These are phyloP conservation scores for Globisporangium viniferum DNA, from an alignment of 352 stramenopile species.

Conservation along the genomic window DNA sequence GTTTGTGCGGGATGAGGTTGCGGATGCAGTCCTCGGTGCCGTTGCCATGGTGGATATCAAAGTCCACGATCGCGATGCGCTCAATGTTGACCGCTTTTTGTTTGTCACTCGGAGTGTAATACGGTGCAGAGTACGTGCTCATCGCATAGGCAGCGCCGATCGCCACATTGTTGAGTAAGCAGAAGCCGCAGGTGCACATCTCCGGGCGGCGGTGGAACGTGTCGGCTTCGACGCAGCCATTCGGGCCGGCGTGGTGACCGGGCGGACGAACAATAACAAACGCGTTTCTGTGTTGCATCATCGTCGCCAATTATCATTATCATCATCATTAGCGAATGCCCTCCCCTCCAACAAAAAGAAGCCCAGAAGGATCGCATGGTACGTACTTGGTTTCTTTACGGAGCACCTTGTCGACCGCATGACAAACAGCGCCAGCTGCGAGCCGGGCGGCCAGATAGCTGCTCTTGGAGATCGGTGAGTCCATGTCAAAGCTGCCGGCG, in stretches of 20 bases:
- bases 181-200: constrained; percentile 67
- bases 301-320: neutral
- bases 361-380: constrained; percentile 1
- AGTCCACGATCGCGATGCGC: constrained; percentile 60
- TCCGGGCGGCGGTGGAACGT: constrained; percentile 49
- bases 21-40: constrained; percentile 64
- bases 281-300: constrained; percentile 32
- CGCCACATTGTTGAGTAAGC: constrained; percentile 67
- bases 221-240: constrained; percentile 53
- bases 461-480: constrained; percentile 60
- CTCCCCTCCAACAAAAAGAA: neutral
- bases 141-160: constrained; percentile 60
- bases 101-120: constrained; percentile 28
- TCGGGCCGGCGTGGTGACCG: constrained; percentile 57
- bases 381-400: constrained; percentile 49
- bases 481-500: constrained; percentile 51
- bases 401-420: constrained; percentile 65
- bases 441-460: constrained; percentile 53
- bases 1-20: constrained; percentile 56
- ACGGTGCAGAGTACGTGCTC: constrained; percentile 40
- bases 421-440: constrained; percentile 55
- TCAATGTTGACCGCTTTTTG: constrained; percentile 26
- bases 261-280: constrained; percentile 60
- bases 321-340: neutral
- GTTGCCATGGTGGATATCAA: constrained; percentile 70